These are phyloP conservation scores for Cochlearia excelsa DNA, from an alignment of 345 rosid genomes.

Conservation along the genomic window DNA sequence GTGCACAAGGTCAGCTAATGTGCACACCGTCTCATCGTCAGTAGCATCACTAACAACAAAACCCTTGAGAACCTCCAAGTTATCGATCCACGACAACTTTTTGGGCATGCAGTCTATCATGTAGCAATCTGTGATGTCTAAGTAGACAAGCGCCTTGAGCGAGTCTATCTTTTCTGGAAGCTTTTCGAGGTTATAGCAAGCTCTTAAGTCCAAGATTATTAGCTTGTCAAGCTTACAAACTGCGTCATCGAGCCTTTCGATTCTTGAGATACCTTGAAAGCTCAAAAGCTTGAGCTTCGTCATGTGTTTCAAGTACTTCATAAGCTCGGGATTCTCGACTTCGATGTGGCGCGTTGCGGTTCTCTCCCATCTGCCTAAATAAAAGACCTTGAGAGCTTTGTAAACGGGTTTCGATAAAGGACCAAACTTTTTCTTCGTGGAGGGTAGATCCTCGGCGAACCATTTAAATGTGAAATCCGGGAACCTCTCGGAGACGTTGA, in stretches of 20 bases:
- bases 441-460: constrained; percentile 41
- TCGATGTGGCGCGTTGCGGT: constrained; percentile 42
- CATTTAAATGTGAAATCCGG: constrained; percentile 42
- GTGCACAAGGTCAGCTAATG: constrained; percentile 8
- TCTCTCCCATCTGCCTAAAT: constrained; percentile 50
- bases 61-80: constrained; percentile 62
- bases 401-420: background rate
- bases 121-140: constrained; percentile 56
- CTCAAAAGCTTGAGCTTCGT: constrained; percentile 41
- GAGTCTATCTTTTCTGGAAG: constrained; percentile 46
- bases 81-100: constrained; percentile 34
- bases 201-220: constrained; percentile 54
- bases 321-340: constrained; percentile 35
- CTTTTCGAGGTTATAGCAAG: constrained; percentile 48
- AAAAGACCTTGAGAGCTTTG: constrained; percentile 34
- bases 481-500: constrained; percentile 48
- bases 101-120: constrained; percentile 51
- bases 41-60: constrained; percentile 45
- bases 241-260: constrained; percentile 34
- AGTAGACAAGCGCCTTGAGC: constrained; percentile 44
- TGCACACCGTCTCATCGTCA: constrained; percentile 22
- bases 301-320: constrained; percentile 35
- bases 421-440: background rate
- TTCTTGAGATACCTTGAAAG: constrained; percentile 58
- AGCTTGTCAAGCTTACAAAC: constrained; percentile 35